phyloP scores from a whole-genome alignment of 1,139 yeast genomes.

The Kluyveromyces sp. region DNA sequence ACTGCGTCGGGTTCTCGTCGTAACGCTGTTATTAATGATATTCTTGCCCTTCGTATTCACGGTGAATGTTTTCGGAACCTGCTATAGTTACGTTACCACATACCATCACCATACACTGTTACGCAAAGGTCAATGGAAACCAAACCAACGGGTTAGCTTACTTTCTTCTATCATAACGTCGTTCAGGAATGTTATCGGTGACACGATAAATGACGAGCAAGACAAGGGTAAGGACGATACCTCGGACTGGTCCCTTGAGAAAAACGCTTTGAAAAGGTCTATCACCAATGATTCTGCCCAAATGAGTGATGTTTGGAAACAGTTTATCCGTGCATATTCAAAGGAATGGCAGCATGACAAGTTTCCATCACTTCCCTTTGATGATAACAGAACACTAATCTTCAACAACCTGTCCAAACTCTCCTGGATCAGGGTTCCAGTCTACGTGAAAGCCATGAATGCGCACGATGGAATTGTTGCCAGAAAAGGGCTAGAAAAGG shows the following conservation, averaged over 20 bases:
- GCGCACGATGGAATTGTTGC: conserved; percentile 72
- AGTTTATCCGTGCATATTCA: conserved; percentile 24
- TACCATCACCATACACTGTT: conserved; percentile 22
- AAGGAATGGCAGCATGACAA: conserved; percentile 11
- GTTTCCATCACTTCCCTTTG: conserved; percentile 36
- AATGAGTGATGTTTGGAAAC: conserved; percentile 16
- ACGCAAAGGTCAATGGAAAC: conserved; percentile 18
- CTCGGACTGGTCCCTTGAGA: conserved; percentile 5
- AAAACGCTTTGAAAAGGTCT: conserved; percentile 9
- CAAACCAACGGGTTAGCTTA: conserved; percentile 15
- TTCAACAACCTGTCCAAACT: conserved; percentile 45
- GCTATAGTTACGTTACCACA: conserved; percentile 26
- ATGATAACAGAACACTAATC: conserved; percentile 38
- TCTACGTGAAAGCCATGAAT: conserved; percentile 57
- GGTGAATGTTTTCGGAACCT: conserved; percentile 26
- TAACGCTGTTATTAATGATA: conserved; percentile 13
- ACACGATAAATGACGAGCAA: conserved; percentile 11
- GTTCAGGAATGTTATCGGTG: conserved; percentile 2
- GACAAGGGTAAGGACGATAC: conserved; percentile 8
- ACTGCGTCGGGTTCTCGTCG: conserved; percentile 8
- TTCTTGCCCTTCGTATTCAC: conserved; percentile 24
- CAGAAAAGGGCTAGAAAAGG: conserved; percentile 46
- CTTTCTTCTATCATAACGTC: neutral
- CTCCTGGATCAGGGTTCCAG: conserved; percentile 62
- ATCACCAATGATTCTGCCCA: conserved; percentile 5